phyloP scores from a whole-genome alignment of 2,329 filamentous ascomycete species.

The Venturiaceae sp. region DNA sequence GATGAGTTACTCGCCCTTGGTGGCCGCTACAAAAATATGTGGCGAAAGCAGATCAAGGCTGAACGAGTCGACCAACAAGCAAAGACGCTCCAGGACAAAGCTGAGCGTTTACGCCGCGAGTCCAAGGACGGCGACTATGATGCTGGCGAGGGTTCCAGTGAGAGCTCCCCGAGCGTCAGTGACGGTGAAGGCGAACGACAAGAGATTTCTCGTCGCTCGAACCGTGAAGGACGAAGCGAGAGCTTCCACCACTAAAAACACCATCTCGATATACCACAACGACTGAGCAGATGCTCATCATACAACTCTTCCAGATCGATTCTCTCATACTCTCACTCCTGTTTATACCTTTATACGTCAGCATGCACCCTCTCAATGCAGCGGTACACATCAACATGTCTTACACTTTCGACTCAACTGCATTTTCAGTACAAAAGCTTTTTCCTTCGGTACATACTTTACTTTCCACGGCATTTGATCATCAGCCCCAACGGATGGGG shows the following conservation, averaged over 20 bases:
- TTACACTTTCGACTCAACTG: not conserved
- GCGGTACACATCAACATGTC: not conserved
- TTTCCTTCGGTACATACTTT: not conserved
- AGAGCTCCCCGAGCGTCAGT: slow-evolving; percentile 2
- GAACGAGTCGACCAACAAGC: slow-evolving; percentile 40
- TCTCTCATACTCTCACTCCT: not conserved
- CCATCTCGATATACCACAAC: too few relatives aligned
- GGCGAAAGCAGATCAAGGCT: slow-evolving; percentile 42
- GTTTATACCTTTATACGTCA: not conserved
- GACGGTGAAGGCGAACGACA: not conserved
- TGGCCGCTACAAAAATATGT: slow-evolving; percentile 39
- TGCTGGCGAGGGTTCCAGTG: slow-evolving; percentile 1
- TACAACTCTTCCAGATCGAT: not conserved
- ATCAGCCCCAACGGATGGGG: too few relatives aligned
- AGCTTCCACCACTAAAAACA: not conserved
- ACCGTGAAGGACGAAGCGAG: not conserved
- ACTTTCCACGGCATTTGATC: not conserved
- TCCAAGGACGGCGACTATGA: slow-evolving; percentile 26
- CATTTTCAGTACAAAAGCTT: not conserved
- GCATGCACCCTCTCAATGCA: too few relatives aligned
- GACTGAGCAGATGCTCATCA: not conserved
- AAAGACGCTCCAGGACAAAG: slow-evolving; percentile 38
- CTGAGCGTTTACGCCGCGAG: slow-evolving; percentile 36
- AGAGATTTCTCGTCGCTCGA: not conserved
- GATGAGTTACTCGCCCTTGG: slow-evolving; percentile 37